Evolutionary conservation across 345 rosid species (phyloP).

Genomic region (Salix suchowensis): DNA sequence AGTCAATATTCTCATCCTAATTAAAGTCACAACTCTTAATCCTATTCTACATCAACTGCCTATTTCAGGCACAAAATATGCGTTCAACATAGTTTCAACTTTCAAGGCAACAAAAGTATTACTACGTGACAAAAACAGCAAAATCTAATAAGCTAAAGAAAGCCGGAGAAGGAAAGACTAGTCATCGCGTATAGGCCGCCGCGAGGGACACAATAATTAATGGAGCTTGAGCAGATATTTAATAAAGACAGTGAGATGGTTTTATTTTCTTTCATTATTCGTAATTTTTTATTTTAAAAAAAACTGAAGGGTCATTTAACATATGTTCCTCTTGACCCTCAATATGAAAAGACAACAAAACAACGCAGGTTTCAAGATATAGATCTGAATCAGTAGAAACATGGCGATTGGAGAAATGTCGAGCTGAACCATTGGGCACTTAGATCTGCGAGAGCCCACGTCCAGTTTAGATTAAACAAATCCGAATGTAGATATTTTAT

Average conservation of each 20-base stretch:
- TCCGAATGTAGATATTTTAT: conserved; percentile 18
- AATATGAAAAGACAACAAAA: neutral
- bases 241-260: neutral
- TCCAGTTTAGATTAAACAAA: conserved; percentile 31
- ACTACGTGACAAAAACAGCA: neutral
- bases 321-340: conserved; percentile 8
- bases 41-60: neutral
- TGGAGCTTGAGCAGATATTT: too few species aligned
- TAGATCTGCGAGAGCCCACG: conserved; percentile 61
- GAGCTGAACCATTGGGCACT: conserved; percentile 38
- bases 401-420: conserved; percentile 32
- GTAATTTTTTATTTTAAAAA: too few species aligned
- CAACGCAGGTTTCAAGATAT: conserved; percentile 13
- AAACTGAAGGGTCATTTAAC: neutral
- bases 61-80: neutral
- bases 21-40: neutral
- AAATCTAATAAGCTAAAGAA: conserved; percentile 6
- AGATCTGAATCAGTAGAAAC: conserved; percentile 14
- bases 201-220: too few species aligned
- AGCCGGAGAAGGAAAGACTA: neutral
- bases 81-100: neutral
- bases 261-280: too few species aligned
- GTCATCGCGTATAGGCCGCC: too few species aligned
- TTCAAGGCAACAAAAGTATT: neutral
- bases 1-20: neutral